These are phyloP conservation scores for Epichloe baconii DNA, from an alignment of 2,329 filamentous ascomycete species.

Conservation along the genomic window DNA sequence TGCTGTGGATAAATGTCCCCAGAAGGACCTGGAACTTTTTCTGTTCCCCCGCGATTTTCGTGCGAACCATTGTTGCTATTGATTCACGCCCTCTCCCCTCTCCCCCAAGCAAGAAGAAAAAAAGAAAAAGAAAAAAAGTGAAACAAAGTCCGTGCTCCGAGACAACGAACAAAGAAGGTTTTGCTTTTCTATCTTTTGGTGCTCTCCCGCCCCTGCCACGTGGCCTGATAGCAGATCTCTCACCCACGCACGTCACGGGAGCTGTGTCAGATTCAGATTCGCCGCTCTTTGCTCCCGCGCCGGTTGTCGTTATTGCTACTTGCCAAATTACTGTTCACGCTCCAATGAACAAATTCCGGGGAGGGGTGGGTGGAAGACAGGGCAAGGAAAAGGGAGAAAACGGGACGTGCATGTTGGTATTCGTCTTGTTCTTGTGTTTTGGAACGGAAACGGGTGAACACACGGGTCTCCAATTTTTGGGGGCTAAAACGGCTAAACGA, in stretches of 20 bases:
- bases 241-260: no score
- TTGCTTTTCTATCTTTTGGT: no score
- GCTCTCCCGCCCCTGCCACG: no score
- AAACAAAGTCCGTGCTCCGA: no score
- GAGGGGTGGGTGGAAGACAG: not conserved
- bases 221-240: no score
- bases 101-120: no score
- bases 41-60: constrained; percentile 6
- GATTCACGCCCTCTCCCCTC: not conserved
- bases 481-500: not conserved
- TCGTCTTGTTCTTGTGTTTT: no score
- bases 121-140: rapidly evolving
- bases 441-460: no score
- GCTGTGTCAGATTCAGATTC: no score
- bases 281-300: not conserved
- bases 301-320: not conserved
- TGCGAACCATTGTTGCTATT: constrained; percentile 1
- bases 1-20: constrained; percentile 43
- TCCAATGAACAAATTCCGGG: no score
- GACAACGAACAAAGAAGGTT: no score
- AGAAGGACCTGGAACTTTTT: constrained; percentile 33
- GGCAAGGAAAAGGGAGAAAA: not conserved
- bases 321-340: no score
- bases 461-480: not conserved
- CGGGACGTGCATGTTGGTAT: not conserved